Percentiles rank a stretch among this genome's conserved stretches.
phyloP scores from a whole-genome alignment of 495 filamentous ascomycete species.

The Aspergillus bridgeri region DNA sequence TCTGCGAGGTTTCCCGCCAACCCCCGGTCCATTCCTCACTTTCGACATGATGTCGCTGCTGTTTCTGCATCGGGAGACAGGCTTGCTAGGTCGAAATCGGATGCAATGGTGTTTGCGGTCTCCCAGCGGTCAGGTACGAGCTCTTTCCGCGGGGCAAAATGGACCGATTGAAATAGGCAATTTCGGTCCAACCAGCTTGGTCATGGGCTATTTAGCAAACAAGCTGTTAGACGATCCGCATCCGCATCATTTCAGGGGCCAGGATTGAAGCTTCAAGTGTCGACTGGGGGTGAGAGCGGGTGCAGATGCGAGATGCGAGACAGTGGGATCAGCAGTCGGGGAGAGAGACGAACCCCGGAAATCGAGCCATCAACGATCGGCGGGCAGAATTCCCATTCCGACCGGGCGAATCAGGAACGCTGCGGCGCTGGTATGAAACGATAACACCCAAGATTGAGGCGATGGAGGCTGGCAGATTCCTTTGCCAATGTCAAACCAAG shows the following conservation, averaged over 20 bases:
- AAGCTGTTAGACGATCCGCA: background rate
- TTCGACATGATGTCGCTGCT: conserved; percentile 51
- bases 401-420: background rate
- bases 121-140: background rate
- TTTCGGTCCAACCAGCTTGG: background rate
- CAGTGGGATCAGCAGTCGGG: background rate
- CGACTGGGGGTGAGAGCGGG: no score
- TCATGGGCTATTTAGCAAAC: background rate
- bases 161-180: background rate
- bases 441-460: no score
- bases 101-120: background rate
- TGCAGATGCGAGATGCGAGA: background rate
- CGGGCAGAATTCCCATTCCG: conserved; percentile 17
- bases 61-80: conserved; percentile 31
- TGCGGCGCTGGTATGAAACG: background rate
- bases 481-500: no score
- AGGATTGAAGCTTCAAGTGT: background rate
- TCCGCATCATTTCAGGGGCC: background rate
- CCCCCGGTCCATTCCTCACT: conserved; percentile 57
- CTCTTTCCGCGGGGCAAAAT: background rate
- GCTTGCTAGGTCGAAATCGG: background rate
- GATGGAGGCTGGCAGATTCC: no score
- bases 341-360: conserved; percentile 11
- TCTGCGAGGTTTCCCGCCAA: conserved; percentile 46
- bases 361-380: conserved; percentile 13